phyloP scores from a whole-genome alignment of 2,329 filamentous ascomycete genomes.

The Fusarium sp. region DNA sequence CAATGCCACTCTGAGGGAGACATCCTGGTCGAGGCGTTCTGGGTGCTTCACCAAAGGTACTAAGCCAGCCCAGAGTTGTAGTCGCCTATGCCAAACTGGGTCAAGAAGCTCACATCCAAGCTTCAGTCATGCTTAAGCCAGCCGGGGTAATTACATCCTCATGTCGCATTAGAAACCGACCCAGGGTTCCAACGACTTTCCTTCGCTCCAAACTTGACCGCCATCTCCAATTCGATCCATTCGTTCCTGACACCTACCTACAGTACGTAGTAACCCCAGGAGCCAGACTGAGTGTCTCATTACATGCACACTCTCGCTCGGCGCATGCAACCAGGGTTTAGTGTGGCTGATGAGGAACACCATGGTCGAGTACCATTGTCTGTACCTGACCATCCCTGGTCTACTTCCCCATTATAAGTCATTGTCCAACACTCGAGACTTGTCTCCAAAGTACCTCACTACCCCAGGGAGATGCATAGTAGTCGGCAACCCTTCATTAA shows the following conservation, averaged over 20 bases:
- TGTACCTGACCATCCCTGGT: neutral
- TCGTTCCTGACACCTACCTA: neutral
- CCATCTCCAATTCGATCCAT: neutral
- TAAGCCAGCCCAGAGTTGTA: neutral
- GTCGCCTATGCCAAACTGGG: neutral
- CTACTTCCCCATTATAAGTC: neutral
- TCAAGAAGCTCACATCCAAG: neutral
- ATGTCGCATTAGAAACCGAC: neutral
- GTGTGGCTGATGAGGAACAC: neutral
- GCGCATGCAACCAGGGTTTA: neutral
- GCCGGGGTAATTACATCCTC: neutral
- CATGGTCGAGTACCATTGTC: neutral
- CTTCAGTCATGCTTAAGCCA: neutral
- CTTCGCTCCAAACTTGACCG: neutral
- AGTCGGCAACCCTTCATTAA: neutral
- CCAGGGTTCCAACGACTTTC: neutral
- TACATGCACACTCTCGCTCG: neutral
- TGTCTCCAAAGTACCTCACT: neutral
- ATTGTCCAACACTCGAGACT: neutral
- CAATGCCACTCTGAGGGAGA: neutral
- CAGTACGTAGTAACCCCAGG: neutral
- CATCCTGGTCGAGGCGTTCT: constrained; percentile 7
- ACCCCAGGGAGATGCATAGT: neutral
- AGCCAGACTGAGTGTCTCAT: neutral
- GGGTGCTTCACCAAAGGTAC: neutral